Base-by-base conservation (phyloP, 73 alveolate species). In the Paramecium caudatum region DNA sequence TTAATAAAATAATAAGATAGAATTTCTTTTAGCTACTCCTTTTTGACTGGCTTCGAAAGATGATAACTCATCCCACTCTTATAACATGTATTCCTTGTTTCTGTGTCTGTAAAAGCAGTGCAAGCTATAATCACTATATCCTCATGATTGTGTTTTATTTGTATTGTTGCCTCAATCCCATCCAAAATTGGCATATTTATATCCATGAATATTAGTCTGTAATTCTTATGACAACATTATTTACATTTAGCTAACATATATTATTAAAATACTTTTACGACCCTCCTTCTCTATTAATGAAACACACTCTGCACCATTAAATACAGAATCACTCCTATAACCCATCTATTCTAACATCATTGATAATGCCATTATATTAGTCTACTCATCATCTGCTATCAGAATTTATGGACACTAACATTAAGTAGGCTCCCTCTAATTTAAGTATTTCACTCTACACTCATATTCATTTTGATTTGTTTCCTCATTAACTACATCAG, bases 131-230 rank as follows among this genome's bases (percentile, higher is more conserved):
- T 47, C n/a, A 68, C 34, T 13, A 68, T 68, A 10, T 68, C 34
- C 13, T 33, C 10, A 13, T 34, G 34, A 32, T 68, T 30, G 4
- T 34, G 19, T 45, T 74, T 74, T 15, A 74, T 74, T 41, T 45
- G 30, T n/a, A 39, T 16, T 3, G 88, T 27, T 2, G 88, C 61
- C 32, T 74, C 47, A 6, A 74, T 41, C 15, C 88, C 88, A 43
- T 74, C 88, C 21, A 74, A 45, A 15, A 74, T 74, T 5, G 88
- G 88, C 88, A 74, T 74, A 17, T 74, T 74, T 8, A 74, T 74
- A 74, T 74, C 88, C 88, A 74, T 74, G 15, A 74, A 74, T 6
- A 74, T 74, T 34, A 74, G 49, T n/a, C 47, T 17, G 19, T 74
- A 74, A 8, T 23, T 5, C 43, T 74, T 13, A n/a, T 33, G 19